These are phyloP conservation scores for Brassica cretica DNA, from an alignment of 345 rosid genomes.

Conservation along the genomic window DNA sequence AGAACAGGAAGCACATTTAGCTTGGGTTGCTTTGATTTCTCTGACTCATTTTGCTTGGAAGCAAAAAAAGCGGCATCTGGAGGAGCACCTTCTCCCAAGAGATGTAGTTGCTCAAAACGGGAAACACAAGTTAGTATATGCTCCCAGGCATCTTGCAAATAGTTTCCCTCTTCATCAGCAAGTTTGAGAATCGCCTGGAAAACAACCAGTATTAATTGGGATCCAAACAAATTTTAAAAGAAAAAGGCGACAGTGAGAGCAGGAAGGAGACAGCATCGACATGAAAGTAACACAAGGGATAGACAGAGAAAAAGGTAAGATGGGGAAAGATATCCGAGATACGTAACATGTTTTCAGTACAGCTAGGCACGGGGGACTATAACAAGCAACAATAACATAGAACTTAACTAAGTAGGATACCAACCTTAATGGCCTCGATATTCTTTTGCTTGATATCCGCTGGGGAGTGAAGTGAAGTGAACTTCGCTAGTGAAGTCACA, in stretches of 20 bases:
- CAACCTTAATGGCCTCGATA: constrained; percentile 86
- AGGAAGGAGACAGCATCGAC: constrained; percentile 15
- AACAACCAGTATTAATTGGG: constrained; percentile 12
- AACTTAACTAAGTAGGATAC: constrained; percentile 15
- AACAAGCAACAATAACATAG: not conserved
- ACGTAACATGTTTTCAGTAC: constrained; percentile 19
- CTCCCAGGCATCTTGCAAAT: constrained; percentile 92
- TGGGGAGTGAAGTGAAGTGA: constrained; percentile 85
- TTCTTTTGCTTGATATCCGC: constrained; percentile 89
- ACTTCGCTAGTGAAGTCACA: constrained; percentile 86
- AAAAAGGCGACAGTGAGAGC: constrained; percentile 3
- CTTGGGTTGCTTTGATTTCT: constrained; percentile 47
- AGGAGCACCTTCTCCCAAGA: constrained; percentile 92
- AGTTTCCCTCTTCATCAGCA: constrained; percentile 85
- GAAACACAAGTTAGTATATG: constrained; percentile 88
- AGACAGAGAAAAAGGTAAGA: constrained; percentile 16
- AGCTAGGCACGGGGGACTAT: not conserved
- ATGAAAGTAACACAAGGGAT: constrained; percentile 5
- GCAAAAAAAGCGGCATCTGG: constrained; percentile 56
- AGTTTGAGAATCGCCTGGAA: constrained; percentile 75
- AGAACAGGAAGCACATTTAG: constrained; percentile 56
- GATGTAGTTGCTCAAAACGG: constrained; percentile 87
- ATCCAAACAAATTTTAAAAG: constrained; percentile 4
- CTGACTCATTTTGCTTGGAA: constrained; percentile 55
- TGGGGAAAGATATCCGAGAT: constrained; percentile 14